Percentiles rank a stretch among this genome's conserved stretches.
Conservation (phyloP, 2,329 filamentous ascomycete species). For the Aspergillus aculeatus region DNA sequence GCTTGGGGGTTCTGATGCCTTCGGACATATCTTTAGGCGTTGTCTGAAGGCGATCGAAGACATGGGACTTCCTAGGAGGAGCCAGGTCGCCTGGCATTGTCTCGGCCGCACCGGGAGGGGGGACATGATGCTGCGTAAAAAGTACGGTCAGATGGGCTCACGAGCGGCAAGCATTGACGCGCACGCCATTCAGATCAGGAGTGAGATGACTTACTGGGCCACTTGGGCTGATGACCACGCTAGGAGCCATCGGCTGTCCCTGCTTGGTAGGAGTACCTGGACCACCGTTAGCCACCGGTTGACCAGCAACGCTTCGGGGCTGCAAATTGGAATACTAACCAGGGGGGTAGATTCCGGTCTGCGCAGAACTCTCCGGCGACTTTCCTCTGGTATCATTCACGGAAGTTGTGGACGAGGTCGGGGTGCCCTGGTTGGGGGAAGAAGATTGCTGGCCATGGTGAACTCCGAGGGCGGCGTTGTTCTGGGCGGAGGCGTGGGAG, state of each 20-base stretch:
- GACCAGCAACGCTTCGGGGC: slow-evolving; percentile 35
- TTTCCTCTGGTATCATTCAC: slow-evolving; percentile 85
- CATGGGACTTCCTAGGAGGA: slow-evolving; percentile 88
- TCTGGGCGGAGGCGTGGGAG: slow-evolving; percentile 75
- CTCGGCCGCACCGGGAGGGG: slow-evolving; percentile 88
- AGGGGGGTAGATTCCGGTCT: slow-evolving; percentile 30
- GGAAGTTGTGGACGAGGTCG: slow-evolving; percentile 84
- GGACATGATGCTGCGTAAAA: slow-evolving; percentile 66
- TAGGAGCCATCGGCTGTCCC: slow-evolving; percentile 68
- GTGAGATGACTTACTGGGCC: slow-evolving; percentile 65
- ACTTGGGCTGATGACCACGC: slow-evolving; percentile 92
- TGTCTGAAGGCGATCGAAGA: slow-evolving; percentile 85
- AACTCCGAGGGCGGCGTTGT: slow-evolving; percentile 53
- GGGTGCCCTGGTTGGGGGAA: slow-evolving; percentile 66
- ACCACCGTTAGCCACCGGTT: slow-evolving; percentile 48
- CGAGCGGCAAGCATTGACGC: not conserved
- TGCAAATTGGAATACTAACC: slow-evolving; percentile 42
- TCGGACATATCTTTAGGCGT: slow-evolving; percentile 96
- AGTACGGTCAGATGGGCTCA: slow-evolving; percentile 1
- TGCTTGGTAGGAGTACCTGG: slow-evolving; percentile 63
- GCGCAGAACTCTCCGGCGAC: slow-evolving; percentile 49
- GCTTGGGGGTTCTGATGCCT: slow-evolving; percentile 89
- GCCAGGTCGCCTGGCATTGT: slow-evolving; percentile 98
- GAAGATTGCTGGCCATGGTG: slow-evolving; percentile 56
- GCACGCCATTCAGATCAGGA: not conserved